Percentiles rank a stretch among this genome's conserved stretches.
Evolutionary conservation across 1,284 basidiomycete species (phyloP).

Genomic region (Malassezia psittaci): DNA sequence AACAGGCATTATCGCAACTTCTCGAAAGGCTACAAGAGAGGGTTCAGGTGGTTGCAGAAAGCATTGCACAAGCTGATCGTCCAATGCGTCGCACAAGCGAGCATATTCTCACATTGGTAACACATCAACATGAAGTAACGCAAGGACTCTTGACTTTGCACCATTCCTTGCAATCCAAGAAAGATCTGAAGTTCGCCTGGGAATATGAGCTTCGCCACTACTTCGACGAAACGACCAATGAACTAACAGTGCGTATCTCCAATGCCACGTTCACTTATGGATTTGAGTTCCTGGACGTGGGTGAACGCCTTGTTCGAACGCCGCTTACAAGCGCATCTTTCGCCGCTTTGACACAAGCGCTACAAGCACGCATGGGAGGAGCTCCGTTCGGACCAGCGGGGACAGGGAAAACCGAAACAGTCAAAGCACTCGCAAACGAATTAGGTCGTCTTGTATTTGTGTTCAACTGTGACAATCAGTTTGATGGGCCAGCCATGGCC

Average conservation of each 20-base stretch:
- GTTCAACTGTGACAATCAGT: constrained; percentile 98
- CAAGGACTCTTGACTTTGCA: constrained; percentile 64
- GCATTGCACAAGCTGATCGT: constrained; percentile 78
- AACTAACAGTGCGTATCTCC: constrained; percentile 57
- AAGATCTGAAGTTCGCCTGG: constrained; percentile 62
- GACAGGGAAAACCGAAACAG: constrained; percentile 98
- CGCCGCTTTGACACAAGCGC: constrained; percentile 87
- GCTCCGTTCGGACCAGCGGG: constrained; percentile 97
- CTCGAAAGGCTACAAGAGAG: neutral
- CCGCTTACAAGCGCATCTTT: constrained; percentile 97
- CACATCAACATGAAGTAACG: constrained; percentile 91
- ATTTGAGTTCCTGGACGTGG: constrained; percentile 95
- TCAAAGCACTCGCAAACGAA: constrained; percentile 94
- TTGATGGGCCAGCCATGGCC: constrained; percentile 99
- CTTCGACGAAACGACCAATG: constrained; percentile 48
- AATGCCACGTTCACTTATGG: constrained; percentile 92
- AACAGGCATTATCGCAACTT: constrained; percentile 74
- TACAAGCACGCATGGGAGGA: constrained; percentile 87
- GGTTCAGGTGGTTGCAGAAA: constrained; percentile 63
- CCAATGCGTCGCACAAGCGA: constrained; percentile 92
- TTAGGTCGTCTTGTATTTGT: constrained; percentile 95
- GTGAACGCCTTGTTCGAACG: constrained; percentile 93
- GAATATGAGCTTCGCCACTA: constrained; percentile 99
- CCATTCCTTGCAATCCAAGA: constrained; percentile 55
- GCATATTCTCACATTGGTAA: constrained; percentile 95